These are phyloP conservation scores for Imleria badia DNA, from an alignment of 768 basidiomycete species.

Conservation along the genomic window DNA sequence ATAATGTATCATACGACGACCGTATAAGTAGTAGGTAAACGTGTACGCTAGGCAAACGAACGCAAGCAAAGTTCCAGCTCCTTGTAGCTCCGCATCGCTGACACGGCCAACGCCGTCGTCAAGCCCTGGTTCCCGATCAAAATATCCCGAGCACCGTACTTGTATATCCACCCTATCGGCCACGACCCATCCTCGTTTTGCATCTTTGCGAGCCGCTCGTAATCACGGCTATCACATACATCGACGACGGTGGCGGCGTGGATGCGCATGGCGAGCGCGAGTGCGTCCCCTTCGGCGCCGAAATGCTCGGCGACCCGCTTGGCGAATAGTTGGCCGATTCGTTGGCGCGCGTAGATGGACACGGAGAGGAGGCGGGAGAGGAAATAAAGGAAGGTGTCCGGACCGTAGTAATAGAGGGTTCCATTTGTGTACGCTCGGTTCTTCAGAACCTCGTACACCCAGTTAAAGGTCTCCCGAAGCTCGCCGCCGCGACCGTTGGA, in stretches of 20 bases:
- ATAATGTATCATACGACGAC: too few relatives aligned
- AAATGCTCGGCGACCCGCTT: slow-evolving; percentile 17
- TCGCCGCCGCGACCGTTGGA: slow-evolving; percentile 19
- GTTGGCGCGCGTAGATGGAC: slow-evolving; percentile 16
- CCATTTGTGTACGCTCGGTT: slow-evolving; percentile 22
- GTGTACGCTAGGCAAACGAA: slow-evolving; percentile 11
- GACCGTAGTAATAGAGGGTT: slow-evolving; percentile 18
- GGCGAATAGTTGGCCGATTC: slow-evolving; percentile 12
- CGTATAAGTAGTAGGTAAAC: too few relatives aligned
- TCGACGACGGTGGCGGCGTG: slow-evolving; percentile 10
- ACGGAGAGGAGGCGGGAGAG: slow-evolving; percentile 20
- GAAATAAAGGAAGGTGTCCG: slow-evolving; percentile 22
- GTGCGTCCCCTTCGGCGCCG: slow-evolving; percentile 17
- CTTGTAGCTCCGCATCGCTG: slow-evolving; percentile 14
- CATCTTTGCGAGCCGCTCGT: slow-evolving; percentile 16
- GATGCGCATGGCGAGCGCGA: slow-evolving; percentile 21
- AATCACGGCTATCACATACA: slow-evolving; percentile 14
- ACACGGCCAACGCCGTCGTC: slow-evolving; percentile 23
- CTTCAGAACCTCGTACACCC: slow-evolving; percentile 21
- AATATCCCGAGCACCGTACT: background rate
- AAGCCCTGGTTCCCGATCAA: slow-evolving; percentile 19
- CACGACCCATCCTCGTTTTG: slow-evolving; percentile 23
- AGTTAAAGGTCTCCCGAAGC: slow-evolving; percentile 21
- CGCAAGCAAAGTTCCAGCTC: slow-evolving; percentile 11
- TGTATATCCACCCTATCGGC: slow-evolving; percentile 24